Percentiles rank a stretch among this genome's conserved stretches.
These are phyloP conservation scores for Globisporangium splendens DNA, from an alignment of 352 stramenopile genomes.

Conservation along the genomic window DNA sequence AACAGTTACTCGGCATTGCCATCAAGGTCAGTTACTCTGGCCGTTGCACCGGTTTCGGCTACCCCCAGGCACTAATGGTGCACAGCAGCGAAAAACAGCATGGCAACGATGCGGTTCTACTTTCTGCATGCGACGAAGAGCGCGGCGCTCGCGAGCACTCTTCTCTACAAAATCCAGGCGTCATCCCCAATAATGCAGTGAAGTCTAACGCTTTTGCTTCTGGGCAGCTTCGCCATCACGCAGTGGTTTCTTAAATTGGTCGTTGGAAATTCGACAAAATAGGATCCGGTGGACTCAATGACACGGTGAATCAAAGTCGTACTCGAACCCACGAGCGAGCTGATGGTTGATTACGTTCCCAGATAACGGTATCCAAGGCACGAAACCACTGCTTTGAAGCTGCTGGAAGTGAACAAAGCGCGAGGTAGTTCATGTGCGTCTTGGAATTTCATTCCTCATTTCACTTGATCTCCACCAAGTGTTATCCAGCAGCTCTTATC, in stretches of 20 bases:
- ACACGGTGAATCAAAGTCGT: background rate
- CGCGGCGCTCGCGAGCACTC: background rate
- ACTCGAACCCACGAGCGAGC: background rate
- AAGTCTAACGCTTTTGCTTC: background rate
- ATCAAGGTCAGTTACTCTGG: too few relatives aligned
- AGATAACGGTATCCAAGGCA: background rate
- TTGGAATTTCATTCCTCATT: slow-evolving; percentile 6
- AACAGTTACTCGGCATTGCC: too few relatives aligned
- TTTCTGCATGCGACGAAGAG: background rate
- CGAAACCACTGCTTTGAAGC: background rate
- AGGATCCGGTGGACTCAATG: background rate
- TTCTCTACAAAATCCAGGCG: background rate
- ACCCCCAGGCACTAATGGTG: too few relatives aligned
- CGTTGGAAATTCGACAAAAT: background rate
- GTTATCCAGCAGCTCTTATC: slow-evolving; percentile 2
- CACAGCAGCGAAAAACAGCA: too few relatives aligned
- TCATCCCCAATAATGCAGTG: background rate
- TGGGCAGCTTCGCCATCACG: background rate
- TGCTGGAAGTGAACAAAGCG: too few relatives aligned
- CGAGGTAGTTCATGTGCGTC: background rate
- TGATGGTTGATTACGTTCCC: background rate
- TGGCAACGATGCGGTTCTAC: too few relatives aligned
- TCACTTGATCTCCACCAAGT: slow-evolving; percentile 5
- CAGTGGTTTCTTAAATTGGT: background rate
- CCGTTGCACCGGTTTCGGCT: too few relatives aligned